Percentiles rank a stretch among this genome's conserved stretches.
phyloP scores from a whole-genome alignment of 2,329 filamentous ascomycete genomes.

The Clonostachys solani region DNA sequence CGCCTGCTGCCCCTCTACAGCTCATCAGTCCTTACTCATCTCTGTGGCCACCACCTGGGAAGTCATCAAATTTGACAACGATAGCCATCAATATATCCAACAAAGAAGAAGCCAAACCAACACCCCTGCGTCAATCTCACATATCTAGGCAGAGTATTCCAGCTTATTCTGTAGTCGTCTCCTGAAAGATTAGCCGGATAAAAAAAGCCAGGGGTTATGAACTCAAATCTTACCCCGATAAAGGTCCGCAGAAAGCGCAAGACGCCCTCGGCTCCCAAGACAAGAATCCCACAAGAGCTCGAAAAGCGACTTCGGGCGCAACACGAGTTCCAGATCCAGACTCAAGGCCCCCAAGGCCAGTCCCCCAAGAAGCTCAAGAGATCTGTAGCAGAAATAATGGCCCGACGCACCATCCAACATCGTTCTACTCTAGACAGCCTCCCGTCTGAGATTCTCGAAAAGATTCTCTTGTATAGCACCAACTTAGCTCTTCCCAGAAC shows the following conservation, averaged over 20 bases:
- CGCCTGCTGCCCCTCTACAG: too few species aligned
- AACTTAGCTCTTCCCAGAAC: conserved; percentile 42
- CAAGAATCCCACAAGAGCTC: conserved; percentile 2
- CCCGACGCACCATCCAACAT: conserved; percentile 14
- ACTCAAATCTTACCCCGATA: conserved; percentile 40
- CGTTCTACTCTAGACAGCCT: conserved; percentile 26
- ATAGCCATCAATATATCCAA: too few species aligned
- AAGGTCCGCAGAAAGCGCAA: conserved; percentile 41
- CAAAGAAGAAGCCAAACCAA: too few species aligned
- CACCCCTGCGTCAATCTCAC: too few species aligned
- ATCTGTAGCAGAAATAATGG: conserved; percentile 20
- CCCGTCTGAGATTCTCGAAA: conserved; percentile 49
- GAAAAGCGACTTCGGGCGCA: not conserved
- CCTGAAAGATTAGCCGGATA: too few species aligned
- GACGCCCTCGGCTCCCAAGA: conserved; percentile 3
- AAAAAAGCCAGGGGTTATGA: not conserved
- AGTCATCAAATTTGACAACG: too few species aligned
- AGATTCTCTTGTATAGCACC: conserved; percentile 43
- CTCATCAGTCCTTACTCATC: too few species aligned
- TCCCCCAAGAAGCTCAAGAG: conserved; percentile 17
- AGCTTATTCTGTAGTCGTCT: too few species aligned
- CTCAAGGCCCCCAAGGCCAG: not conserved
- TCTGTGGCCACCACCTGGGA: too few species aligned
- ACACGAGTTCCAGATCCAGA: conserved; percentile 1
- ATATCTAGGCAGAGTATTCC: too few species aligned